Conservation (phyloP, 352 stramenopile genomes). For the Saprolegnia parasitica region DNA sequence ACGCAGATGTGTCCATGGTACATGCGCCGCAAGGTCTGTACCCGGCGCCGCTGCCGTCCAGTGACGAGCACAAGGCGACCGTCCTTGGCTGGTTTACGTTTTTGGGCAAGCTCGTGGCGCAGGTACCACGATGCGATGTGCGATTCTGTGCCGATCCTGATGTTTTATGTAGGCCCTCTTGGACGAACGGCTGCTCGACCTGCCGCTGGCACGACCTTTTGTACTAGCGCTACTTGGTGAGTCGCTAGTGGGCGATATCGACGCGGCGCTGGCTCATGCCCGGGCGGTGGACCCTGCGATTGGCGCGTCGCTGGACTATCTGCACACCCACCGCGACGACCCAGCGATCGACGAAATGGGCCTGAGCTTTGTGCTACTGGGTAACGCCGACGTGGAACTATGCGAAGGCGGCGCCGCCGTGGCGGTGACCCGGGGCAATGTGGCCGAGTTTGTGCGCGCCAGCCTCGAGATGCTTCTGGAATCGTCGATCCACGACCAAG, state of each 20-base stretch:
- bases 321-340: constrained; percentile 39
- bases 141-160: no score
- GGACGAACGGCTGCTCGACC: constrained; percentile 76
- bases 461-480: constrained; percentile 60
- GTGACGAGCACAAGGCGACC: constrained; percentile 23
- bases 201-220: constrained; percentile 74
- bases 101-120: constrained; percentile 57
- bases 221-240: constrained; percentile 55
- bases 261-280: constrained; percentile 56
- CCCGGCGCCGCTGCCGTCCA: constrained; percentile 36
- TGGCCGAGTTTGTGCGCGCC: constrained; percentile 51
- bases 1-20: constrained; percentile 38
- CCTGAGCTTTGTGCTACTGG: constrained; percentile 73
- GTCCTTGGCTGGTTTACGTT: constrained; percentile 65
- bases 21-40: constrained; percentile 53
- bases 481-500: constrained; percentile 52
- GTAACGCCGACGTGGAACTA: constrained; percentile 55
- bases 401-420: constrained; percentile 37
- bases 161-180: constrained; percentile 43
- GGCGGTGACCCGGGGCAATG: constrained; percentile 44
- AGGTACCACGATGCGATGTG: constrained; percentile 29
- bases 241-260: constrained; percentile 41
- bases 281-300: constrained; percentile 62
- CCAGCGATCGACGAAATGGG: constrained; percentile 57
- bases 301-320: constrained; percentile 56